Base-by-base conservation (phyloP, 305 asterid genomes). In the Fraxinus greggii region DNA sequence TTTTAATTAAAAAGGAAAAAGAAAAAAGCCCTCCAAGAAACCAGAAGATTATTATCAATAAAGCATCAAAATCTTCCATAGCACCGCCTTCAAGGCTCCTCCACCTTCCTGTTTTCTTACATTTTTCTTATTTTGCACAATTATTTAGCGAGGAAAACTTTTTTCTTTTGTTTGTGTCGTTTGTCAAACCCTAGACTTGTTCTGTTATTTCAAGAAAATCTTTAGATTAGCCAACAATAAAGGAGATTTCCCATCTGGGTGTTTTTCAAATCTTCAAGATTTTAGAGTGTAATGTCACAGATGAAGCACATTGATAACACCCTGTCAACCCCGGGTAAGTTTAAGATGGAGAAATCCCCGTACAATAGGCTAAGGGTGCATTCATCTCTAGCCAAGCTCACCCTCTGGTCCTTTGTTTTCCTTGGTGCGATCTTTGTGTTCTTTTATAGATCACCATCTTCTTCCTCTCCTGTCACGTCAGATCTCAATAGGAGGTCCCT, bases 271-370 rank as follows among this genome's bases (percentile, higher is more conserved):
- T 21, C 70, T 28, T 21, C 75, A 63, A 61, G 59, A 26, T 81
- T 81, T 17, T 31, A 73, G 42, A 13, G 78, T 6, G 24, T 19
- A 21, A n/a, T 10, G 69, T 82, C 48, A 29, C 86, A 88, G 77
- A 91, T 89, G 92, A 88, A 86, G 90, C 92, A 91, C 92, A 87
- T 87, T 89, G 94, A 89, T 63, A 81, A 80, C 83, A 75, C 74
- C 70, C 91, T 91, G 40, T 88, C 92, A 23, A 86, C 88, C 29
- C 94, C 92, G 10, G 91, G 92, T 4, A 90, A 87, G 61, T 84
- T 80, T 59, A 84, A 80, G 79, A 83, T 83, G 86, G 86, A 83
- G 28, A 83, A 83, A 78, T 67, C 78, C 42, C 84, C 83, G 10
- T 45, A 80, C 42, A 78, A 76, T 17, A 78, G 80, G 48, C 35